Conservation (phyloP, 2,329 filamentous ascomycete genomes). For the Hypoxylon sp. region DNA sequence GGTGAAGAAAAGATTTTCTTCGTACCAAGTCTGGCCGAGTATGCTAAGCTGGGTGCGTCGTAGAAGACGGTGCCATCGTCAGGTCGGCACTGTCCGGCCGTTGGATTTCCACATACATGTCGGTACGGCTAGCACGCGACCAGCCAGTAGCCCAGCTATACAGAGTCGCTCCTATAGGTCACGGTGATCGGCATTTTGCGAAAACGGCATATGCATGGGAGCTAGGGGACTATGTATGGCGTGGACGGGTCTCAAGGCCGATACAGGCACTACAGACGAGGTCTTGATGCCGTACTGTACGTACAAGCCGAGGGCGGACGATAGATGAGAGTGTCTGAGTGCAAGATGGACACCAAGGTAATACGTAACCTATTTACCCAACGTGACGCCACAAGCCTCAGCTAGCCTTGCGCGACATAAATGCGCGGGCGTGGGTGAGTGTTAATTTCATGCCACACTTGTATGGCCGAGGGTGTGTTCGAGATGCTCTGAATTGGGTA, state of each 20-base stretch:
- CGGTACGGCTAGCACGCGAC: constrained; percentile 20
- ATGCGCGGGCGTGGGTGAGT: background rate
- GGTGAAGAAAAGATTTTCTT: constrained; percentile 26
- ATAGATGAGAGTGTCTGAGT: background rate
- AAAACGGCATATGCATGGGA: background rate
- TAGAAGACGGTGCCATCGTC: constrained; percentile 23
- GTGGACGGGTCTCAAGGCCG: background rate
- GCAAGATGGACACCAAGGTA: background rate
- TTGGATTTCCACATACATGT: constrained; percentile 13
- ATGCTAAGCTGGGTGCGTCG: constrained; percentile 18
- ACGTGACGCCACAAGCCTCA: background rate
- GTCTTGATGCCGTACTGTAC: background rate
- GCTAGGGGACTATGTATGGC: background rate
- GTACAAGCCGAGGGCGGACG: background rate
- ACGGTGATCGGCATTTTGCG: background rate
- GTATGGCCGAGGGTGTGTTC: background rate
- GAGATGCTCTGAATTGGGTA: too few relatives aligned
- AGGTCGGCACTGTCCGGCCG: constrained; percentile 10
- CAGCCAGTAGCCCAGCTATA: background rate
- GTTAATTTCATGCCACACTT: constrained; percentile 4
- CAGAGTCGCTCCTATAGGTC: background rate
- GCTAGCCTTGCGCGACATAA: background rate
- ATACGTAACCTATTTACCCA: background rate
- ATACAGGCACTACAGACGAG: background rate
- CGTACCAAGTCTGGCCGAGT: constrained; percentile 24